phyloP scores from a whole-genome alignment of 192 early-diverging fungal species.

The Podila clonocystis region DNA sequence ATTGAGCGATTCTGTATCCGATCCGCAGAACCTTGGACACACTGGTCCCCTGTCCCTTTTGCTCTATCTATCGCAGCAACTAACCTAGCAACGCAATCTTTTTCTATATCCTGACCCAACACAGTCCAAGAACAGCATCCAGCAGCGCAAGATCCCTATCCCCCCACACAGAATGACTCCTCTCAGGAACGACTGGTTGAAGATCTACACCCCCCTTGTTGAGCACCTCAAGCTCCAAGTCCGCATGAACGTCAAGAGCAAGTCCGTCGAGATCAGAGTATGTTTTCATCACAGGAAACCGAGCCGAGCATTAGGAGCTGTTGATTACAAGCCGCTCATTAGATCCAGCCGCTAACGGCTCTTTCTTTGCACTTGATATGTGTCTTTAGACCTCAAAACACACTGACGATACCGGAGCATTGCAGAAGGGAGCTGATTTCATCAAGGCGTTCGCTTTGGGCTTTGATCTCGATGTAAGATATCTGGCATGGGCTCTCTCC shows the following conservation, averaged over 20 bases:
- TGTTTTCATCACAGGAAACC: neutral
- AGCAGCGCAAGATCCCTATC: constrained; percentile 85
- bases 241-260: constrained; percentile 91
- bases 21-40: neutral
- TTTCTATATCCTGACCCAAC: neutral
- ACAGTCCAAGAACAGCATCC: constrained; percentile 30
- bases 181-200: constrained; percentile 92
- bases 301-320: too few relatives aligned
- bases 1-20: neutral
- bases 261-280: constrained; percentile 89
- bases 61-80: neutral
- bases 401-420: constrained; percentile 87
- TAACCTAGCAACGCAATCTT: neutral
- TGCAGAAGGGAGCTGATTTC: constrained; percentile 98
- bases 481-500: constrained; percentile 6
- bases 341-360: neutral
- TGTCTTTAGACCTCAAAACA: constrained; percentile 73
- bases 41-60: too few relatives aligned
- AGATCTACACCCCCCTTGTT: constrained; percentile 96
- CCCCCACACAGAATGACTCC: constrained; percentile 95
- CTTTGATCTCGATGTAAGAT: constrained; percentile 81
- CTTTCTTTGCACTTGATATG: constrained; percentile 1
- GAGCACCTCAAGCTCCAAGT: constrained; percentile 96
- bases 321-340: too few relatives aligned
- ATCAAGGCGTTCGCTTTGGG: constrained; percentile 93